Evolutionary conservation across 306 rosid species (phyloP).

Genomic region (Rubus idaeus): DNA sequence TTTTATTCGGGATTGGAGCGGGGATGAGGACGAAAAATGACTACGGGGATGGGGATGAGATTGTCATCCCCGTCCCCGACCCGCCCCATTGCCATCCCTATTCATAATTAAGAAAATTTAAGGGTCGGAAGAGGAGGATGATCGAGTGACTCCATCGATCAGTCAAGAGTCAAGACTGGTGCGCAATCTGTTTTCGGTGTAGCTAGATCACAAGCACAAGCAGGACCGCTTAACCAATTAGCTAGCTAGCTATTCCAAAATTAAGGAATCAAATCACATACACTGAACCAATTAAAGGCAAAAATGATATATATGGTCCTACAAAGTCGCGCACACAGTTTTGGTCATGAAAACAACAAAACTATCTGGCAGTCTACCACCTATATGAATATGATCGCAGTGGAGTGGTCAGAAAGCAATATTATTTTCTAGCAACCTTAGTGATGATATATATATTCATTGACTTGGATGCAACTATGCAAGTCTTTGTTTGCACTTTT

Average conservation of each 20-base stretch:
- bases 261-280: neutral
- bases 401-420: neutral
- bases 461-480: neutral
- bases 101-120: neutral
- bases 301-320: neutral
- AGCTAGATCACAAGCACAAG: neutral
- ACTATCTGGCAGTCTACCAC: neutral
- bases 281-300: neutral
- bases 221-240: neutral
- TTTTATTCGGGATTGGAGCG: too few relatives aligned
- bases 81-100: neutral
- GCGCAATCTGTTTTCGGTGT: neutral
- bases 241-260: neutral
- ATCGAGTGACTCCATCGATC: neutral
- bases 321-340: neutral
- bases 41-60: too few relatives aligned
- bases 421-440: neutral
- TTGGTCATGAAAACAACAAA: neutral
- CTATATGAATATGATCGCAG: neutral
- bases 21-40: too few relatives aligned
- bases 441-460: too few relatives aligned
- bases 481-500: neutral
- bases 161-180: neutral
- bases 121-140: neutral
- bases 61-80: too few relatives aligned